These are phyloP conservation scores for Evernia prunastri DNA, from an alignment of 495 filamentous ascomycete species.

Conservation along the genomic window DNA sequence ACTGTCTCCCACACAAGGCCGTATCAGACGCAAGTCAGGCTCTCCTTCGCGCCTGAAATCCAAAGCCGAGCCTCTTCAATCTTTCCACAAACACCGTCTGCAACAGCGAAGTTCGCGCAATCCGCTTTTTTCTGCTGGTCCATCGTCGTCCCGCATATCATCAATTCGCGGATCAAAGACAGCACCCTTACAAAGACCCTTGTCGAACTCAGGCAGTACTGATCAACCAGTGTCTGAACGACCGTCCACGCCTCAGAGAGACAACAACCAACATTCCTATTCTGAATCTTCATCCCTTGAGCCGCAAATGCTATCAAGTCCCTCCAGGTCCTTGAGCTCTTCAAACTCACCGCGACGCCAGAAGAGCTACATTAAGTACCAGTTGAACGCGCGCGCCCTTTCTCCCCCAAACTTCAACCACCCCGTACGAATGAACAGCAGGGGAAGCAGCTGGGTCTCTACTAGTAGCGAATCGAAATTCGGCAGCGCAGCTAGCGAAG, in stretches of 20 bases:
- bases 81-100: constrained; percentile 21
- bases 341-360: constrained; percentile 1
- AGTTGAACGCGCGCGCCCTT: constrained; percentile 6
- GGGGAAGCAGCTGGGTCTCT: constrained; percentile 8
- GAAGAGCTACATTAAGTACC: background rate
- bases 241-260: background rate
- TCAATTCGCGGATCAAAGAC: constrained; percentile 5
- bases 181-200: constrained; percentile 1
- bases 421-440: constrained; percentile 12
- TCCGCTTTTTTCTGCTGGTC: constrained; percentile 20
- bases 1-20: constrained; percentile 6
- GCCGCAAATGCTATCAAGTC: constrained; percentile 7
- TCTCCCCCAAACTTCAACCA: constrained; percentile 10
- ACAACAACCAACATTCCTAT: constrained; percentile 8
- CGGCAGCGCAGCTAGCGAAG: constrained; percentile 14
- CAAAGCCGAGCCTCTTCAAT: constrained; percentile 14
- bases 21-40: constrained; percentile 3
- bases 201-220: background rate
- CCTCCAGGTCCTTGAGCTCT: background rate
- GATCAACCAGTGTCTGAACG: background rate
- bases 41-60: background rate
- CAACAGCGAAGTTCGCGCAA: constrained; percentile 14
- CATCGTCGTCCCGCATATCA: constrained; percentile 15
- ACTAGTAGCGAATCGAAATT: constrained; percentile 14
- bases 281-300: constrained; percentile 17